Evolutionary conservation across 2,329 filamentous ascomycete species (phyloP), one percentile per base, ranked within the genome.

Genomic region (Cladosporium halotolerans): DNA sequence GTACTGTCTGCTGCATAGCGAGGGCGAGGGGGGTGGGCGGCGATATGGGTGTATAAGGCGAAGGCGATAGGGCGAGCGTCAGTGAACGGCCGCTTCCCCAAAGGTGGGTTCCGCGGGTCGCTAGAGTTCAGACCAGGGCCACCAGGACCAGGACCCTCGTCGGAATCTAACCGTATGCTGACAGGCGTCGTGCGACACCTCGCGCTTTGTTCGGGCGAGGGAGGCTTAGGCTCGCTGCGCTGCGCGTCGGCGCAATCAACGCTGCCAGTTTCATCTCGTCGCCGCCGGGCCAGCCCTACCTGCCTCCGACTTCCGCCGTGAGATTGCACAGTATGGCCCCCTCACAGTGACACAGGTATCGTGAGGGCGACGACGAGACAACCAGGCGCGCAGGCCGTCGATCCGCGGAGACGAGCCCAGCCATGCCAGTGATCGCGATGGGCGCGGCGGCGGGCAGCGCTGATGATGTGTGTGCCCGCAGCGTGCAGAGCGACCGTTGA

Each of bases 11-110:
- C 18, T 41, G 23, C 46, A 41, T 49, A 41, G 4, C 23, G 23
- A n/a, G 34, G 47, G 47, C 40, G 48, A 51, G 48, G 36, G 39
- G 44, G 40, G 47, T 38, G 14, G 48, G 32, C 48, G 48, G 48
- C 44, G 48, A 51, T 51, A 51, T 51, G 48, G 48, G 10, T 51
- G 48, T 51, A 51, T 51, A 51, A 51, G 40, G 48, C 40, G 48
- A 44, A 44, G 40, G 48, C 40, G 48, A 44, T 51, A 51, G 48
- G 48, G 48, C 48, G 40, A 51, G 36, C 44, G 16, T 38, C 32
- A 51, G 41, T 51, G 48, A 51, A 51, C 48, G 48, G 48, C 31
- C 40, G 48, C 44, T 51, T 51, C 48, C 48, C 48, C 48, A 51
- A 51, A 40, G 40, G 48, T 51, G 48, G 48, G 40, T 43, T 39